Evolutionary conservation across 2,329 filamentous ascomycete species (phyloP), one percentile per base, ranked within the genome.

Genomic region (Fusarium brevicatenulatum): DNA sequence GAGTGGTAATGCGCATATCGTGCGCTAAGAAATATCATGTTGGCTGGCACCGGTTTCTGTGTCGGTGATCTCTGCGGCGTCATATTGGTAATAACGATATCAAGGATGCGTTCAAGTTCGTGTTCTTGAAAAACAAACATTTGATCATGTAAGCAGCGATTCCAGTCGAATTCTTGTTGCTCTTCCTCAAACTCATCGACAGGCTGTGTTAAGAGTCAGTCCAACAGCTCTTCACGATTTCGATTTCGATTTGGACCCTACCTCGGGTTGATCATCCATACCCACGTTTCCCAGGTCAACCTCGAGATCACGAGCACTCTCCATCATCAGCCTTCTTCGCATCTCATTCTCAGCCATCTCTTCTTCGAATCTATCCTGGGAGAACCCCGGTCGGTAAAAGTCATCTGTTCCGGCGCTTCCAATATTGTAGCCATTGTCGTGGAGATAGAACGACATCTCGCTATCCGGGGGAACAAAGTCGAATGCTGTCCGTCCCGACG

Each of bases 41-140:
- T 99, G 32, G 96, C 96, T 0, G 96, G 96, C 1, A 99, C 95
- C 0, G 96, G 96, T 78, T 99, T 99, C 80, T 99, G 96, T n/a
- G 95, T 93, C 1, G 95, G 94, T 36, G 95, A 97, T 76, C 96
- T 89, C 83, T 98, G 95, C 3, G 96, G 96, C 2, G 94, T 97
- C 96, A 99, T 98, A 78, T 96, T 95, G 70, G 95, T 98, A 79
- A 99, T 97, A 80, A 98, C 91, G 62, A 98, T 96, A 80, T 97
- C 93, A 74, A 99, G 88, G 78, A 99, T 98, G 66, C 92, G 91
- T 66, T 95, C 93, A 57, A 99, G 88, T 79, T 99, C 95, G 80
- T 90, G 92, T 76, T 98, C 95, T 81, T 99, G 96, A 81, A 99
- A 99, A 42, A 99, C 96, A 80, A 99, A 99, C 96, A 99, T 99